Conservation (phyloP, 2,329 filamentous ascomycete genomes). For the Pseudogymnoascus sp. region DNA sequence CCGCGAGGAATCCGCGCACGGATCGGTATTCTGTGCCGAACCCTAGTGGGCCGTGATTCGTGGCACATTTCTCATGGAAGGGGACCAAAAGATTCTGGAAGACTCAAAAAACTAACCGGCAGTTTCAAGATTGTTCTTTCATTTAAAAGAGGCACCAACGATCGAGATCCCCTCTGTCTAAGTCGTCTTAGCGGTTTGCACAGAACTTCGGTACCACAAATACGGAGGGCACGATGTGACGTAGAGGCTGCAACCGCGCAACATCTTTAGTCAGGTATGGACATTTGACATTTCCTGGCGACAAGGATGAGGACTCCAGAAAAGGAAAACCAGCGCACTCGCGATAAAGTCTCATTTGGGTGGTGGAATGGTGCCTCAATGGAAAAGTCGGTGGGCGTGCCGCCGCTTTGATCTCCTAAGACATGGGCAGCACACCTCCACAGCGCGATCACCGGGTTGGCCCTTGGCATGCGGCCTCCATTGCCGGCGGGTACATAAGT, state of each 20-base stretch:
- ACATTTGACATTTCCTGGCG: not conserved
- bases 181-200: not conserved
- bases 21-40: not conserved
- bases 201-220: not conserved
- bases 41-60: not conserved
- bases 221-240: not conserved
- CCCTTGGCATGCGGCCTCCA: not conserved
- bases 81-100: conserved; percentile 5
- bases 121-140: conserved; percentile 1
- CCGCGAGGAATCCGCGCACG: not conserved
- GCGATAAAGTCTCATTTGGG: not conserved
- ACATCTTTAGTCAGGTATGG: not conserved
- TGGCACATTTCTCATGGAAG: conserved; percentile 1
- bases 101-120: not conserved
- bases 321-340: not conserved
- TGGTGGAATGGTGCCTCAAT: not conserved
- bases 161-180: not conserved
- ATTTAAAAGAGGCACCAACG: not conserved
- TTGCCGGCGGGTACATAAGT: not conserved
- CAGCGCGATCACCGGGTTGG: not conserved
- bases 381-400: not conserved
- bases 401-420: conserved; percentile 1
- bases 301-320: not conserved
- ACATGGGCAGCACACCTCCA: not conserved
- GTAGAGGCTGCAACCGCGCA: not conserved